A percentile compares a stretch with the other conserved stretches of the same genome.
Evolutionary conservation across 2,329 filamentous ascomycete genomes (phyloP).

Genomic region (Trichothecium sympodiale): DNA sequence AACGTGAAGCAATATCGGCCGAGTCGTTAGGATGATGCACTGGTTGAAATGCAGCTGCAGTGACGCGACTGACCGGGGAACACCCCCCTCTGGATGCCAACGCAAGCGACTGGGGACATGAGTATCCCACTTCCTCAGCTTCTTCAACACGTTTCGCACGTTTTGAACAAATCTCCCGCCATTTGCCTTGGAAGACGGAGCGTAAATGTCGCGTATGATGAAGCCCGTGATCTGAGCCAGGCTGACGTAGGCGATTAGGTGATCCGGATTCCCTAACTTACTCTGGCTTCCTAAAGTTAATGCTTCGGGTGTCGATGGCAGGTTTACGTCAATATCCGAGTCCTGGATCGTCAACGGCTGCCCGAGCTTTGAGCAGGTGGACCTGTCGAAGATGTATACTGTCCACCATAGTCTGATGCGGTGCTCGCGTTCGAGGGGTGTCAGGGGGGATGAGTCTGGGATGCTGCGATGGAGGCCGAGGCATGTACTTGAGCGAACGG

Average conservation of each 20-base stretch:
- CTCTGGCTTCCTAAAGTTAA: conserved; percentile 1
- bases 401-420: conserved; percentile 8
- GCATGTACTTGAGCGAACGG: conserved; percentile 6
- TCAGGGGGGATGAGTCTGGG: conserved; percentile 4
- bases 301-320: conserved; percentile 5
- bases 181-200: conserved; percentile 6
- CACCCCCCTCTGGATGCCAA: conserved; percentile 5
- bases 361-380: conserved; percentile 8
- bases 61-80: conserved; percentile 7
- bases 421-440: conserved; percentile 5
- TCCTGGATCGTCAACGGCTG: conserved; percentile 8
- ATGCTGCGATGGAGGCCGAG: conserved; percentile 6
- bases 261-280: conserved; percentile 4
- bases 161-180: conserved; percentile 6
- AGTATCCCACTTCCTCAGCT: conserved; percentile 8
- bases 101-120: conserved; percentile 5
- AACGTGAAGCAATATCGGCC: conserved; percentile 7
- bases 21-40: conserved; percentile 8
- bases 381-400: conserved; percentile 8
- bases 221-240: conserved; percentile 6
- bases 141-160: conserved; percentile 6
- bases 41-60: conserved; percentile 8
- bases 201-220: conserved; percentile 7
- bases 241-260: conserved; percentile 6
- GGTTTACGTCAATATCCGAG: conserved; percentile 6